phyloP scores from a whole-genome alignment of 306 rosid species.

The Ormosia semicastrata region DNA sequence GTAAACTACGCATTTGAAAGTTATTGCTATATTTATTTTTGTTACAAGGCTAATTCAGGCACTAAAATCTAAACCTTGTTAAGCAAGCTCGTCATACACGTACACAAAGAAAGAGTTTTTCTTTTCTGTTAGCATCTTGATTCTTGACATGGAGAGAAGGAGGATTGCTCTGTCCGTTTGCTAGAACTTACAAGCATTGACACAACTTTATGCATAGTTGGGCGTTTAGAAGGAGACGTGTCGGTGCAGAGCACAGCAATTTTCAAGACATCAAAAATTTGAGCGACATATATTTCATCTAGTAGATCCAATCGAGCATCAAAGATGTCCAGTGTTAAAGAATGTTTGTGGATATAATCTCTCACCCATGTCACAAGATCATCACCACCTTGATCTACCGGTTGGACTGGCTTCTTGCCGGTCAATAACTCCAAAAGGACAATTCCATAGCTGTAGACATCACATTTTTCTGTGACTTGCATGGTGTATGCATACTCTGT shows the following conservation, averaged over 20 bases:
- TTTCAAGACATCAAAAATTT: slow-evolving; percentile 56
- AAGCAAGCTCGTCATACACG: neutral
- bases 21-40: neutral
- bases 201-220: slow-evolving; percentile 64
- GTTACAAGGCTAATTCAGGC: slow-evolving; percentile 9
- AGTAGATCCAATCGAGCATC: slow-evolving; percentile 59
- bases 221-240: slow-evolving; percentile 46
- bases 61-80: neutral
- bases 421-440: slow-evolving; percentile 74
- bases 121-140: neutral
- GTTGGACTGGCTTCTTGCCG: slow-evolving; percentile 64
- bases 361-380: slow-evolving; percentile 72
- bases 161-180: slow-evolving; percentile 33
- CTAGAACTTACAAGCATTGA: slow-evolving; percentile 61
- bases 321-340: slow-evolving; percentile 50
- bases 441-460: slow-evolving; percentile 79
- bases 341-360: slow-evolving; percentile 47
- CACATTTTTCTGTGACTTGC: slow-evolving; percentile 76
- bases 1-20: neutral
- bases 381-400: slow-evolving; percentile 68
- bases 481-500: slow-evolving; percentile 80
- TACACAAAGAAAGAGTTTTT: neutral
- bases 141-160: slow-evolving; percentile 31
- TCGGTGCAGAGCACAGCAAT: slow-evolving; percentile 67
- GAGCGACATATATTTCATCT: slow-evolving; percentile 44